Evolutionary conservation across 2,329 filamentous ascomycete genomes (phyloP).

Genomic region (Triangularia setosa): DNA sequence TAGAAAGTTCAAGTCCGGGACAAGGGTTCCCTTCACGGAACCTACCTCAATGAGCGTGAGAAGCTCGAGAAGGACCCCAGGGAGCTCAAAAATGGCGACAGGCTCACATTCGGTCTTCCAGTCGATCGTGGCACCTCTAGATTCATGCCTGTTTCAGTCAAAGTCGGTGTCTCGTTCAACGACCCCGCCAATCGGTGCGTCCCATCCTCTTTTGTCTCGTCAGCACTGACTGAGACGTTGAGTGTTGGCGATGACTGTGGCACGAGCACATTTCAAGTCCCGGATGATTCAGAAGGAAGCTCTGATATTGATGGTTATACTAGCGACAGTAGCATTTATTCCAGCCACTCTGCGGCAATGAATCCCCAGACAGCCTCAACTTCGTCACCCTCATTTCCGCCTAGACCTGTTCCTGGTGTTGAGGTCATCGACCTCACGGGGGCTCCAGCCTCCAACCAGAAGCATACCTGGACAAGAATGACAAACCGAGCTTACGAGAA

Average conservation of each 20-base stretch:
- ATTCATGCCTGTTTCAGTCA: slow-evolving; percentile 29
- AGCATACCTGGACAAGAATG: neutral
- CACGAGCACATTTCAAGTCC: slow-evolving; percentile 27
- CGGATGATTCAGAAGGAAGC: slow-evolving; percentile 25
- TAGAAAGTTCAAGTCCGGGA: slow-evolving; percentile 47
- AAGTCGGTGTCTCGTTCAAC: slow-evolving; percentile 24
- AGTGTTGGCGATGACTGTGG: neutral
- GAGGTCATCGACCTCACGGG: slow-evolving; percentile 23
- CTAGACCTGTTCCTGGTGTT: neutral
- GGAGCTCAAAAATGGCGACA: slow-evolving; percentile 34
- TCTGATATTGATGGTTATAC: slow-evolving; percentile 16
- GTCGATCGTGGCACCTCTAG: slow-evolving; percentile 34
- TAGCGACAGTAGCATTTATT: neutral
- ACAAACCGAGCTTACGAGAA: neutral
- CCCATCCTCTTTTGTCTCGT: neutral
- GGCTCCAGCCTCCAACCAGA: neutral
- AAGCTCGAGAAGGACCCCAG: slow-evolving; percentile 23
- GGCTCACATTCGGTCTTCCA: slow-evolving; percentile 38
- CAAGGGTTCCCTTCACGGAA: slow-evolving; percentile 50
- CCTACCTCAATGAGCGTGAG: slow-evolving; percentile 39
- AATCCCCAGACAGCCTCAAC: neutral
- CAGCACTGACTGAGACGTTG: neutral
- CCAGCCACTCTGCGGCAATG: neutral
- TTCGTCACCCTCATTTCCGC: neutral
- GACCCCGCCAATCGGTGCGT: slow-evolving; percentile 19